Conservation (phyloP, 2,329 filamentous ascomycete species). For the Davidsoniella neocaledoniae region DNA sequence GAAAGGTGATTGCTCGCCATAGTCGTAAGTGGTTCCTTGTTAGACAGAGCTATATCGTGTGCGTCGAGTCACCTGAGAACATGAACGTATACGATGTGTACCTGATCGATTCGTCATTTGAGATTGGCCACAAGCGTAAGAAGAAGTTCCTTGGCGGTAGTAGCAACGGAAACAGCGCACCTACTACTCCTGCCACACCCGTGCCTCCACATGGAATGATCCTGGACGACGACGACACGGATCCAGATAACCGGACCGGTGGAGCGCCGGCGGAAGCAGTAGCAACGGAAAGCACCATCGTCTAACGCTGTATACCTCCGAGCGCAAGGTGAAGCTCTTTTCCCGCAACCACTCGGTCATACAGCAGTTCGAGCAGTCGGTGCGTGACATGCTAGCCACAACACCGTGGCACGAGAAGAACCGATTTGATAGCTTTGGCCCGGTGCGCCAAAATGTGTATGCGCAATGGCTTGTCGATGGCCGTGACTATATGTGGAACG, state of each 20-base stretch:
- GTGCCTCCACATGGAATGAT: neutral
- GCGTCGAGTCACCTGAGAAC: constrained; percentile 94
- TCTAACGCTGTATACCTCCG: constrained; percentile 74
- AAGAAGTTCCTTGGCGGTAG: constrained; percentile 31
- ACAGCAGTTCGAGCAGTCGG: constrained; percentile 85
- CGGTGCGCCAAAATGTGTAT: constrained; percentile 70
- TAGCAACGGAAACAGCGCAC: constrained; percentile 11
- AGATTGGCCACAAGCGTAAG: constrained; percentile 58
- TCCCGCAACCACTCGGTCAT: constrained; percentile 81
- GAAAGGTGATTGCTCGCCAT: constrained; percentile 65
- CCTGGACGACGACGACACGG: constrained; percentile 10
- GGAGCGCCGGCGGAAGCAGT: constrained; percentile 9
- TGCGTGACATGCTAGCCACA: constrained; percentile 65
- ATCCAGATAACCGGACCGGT: constrained; percentile 6
- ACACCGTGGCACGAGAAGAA: constrained; percentile 73
- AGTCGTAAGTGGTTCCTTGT: constrained; percentile 95
- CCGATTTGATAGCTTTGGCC: constrained; percentile 85
- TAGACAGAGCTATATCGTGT: constrained; percentile 93
- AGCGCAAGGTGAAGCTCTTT: constrained; percentile 79
- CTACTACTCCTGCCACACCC: constrained; percentile 7
- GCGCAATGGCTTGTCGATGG: constrained; percentile 95
- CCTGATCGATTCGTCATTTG: constrained; percentile 80
- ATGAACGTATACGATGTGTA: constrained; percentile 99
- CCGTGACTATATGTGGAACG: constrained; percentile 98
- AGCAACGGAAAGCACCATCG: constrained; percentile 53